phyloP scores from a whole-genome alignment of 768 basidiomycete genomes.

The Lentinula boryana region DNA sequence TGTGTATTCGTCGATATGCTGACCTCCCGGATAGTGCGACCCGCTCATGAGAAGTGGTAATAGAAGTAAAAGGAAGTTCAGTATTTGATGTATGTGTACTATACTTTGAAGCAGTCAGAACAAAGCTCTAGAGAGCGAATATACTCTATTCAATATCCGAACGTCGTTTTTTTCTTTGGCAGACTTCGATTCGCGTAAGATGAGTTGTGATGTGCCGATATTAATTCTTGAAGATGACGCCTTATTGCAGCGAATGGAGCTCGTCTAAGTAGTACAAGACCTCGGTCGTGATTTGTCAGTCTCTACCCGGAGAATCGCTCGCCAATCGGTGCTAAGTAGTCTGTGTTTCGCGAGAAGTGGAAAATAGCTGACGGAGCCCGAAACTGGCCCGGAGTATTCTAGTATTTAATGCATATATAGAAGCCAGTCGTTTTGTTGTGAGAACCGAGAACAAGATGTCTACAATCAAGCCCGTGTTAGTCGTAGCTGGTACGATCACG shows the following conservation, averaged over 20 bases:
- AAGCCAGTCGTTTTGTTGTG: background rate
- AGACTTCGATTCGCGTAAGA: too few relatives aligned
- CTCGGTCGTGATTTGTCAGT: background rate
- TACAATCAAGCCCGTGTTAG: conserved; percentile 33
- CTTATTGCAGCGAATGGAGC: background rate
- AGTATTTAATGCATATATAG: background rate
- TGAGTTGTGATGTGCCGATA: too few relatives aligned
- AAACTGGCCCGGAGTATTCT: background rate
- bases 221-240: too few relatives aligned
- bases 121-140: too few relatives aligned
- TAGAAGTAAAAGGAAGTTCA: background rate
- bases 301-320: background rate
- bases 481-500: conserved; percentile 47
- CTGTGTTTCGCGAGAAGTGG: background rate
- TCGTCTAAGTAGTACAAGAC: background rate
- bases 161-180: too few relatives aligned
- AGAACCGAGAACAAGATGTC: background rate
- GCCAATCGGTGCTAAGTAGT: background rate
- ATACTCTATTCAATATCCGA: too few relatives aligned
- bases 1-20: background rate
- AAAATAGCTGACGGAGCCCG: background rate
- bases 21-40: conserved; percentile 27
- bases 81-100: too few relatives aligned
- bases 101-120: too few relatives aligned
- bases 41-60: conserved; percentile 31